Evolutionary conservation across 805 yeast genomes (phyloP).

Genomic region (Candida pseudoglaebosa): DNA sequence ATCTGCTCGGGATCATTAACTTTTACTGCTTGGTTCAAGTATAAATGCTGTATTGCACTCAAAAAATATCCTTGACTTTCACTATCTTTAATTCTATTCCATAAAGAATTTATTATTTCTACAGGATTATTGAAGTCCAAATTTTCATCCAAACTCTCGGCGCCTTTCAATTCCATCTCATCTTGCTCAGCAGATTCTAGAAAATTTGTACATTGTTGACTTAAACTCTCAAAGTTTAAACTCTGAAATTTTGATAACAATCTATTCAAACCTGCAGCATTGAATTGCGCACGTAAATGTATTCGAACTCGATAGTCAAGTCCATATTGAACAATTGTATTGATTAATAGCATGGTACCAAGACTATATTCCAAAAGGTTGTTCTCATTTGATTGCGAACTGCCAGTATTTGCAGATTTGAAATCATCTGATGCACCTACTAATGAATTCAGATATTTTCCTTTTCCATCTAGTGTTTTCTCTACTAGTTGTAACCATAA

Average conservation of each 20-base stretch:
- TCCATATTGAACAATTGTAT: conserved; percentile 54
- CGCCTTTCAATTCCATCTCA: conserved; percentile 39
- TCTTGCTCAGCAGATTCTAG: conserved; percentile 55
- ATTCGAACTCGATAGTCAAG: conserved; percentile 44
- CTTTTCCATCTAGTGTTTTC: conserved; percentile 75
- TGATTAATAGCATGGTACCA: conserved; percentile 65
- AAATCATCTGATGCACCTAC: conserved; percentile 91
- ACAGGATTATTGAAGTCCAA: conserved; percentile 68
- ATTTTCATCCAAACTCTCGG: conserved; percentile 34
- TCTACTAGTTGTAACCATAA: conserved; percentile 69
- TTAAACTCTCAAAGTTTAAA: conserved; percentile 54
- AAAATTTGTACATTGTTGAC: conserved; percentile 63
- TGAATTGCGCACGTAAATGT: conserved; percentile 57
- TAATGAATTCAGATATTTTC: conserved; percentile 76
- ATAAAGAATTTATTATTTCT: conserved; percentile 57
- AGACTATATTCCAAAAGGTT: conserved; percentile 68
- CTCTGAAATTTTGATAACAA: conserved; percentile 50
- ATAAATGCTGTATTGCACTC: conserved; percentile 64
- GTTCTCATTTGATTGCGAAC: conserved; percentile 47
- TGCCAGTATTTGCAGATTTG: conserved; percentile 37
- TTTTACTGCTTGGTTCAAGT: conserved; percentile 51
- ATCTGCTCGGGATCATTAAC: conserved; percentile 42
- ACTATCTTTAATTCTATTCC: conserved; percentile 54
- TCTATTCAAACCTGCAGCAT: conserved; percentile 51
- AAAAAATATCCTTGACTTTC: conserved; percentile 56